Percentiles rank a stretch among this genome's conserved stretches.
Evolutionary conservation across 2,329 filamentous ascomycete species (phyloP).

Genomic region (Aspergillus fischeri): DNA sequence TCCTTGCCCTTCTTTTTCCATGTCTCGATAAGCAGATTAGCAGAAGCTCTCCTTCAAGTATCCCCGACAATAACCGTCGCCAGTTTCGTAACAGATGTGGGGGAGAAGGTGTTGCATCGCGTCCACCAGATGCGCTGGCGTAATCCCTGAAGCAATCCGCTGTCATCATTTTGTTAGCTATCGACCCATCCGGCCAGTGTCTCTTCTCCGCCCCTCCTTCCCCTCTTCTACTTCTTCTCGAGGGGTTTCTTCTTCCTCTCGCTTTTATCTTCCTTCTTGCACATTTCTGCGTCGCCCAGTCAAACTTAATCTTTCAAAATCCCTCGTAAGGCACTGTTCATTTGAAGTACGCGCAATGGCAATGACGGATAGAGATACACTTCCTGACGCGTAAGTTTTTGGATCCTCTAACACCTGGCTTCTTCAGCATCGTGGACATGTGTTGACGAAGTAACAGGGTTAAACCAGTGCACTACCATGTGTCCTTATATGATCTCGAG

Average conservation of each 20-base stretch:
- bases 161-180: slow-evolving; percentile 17
- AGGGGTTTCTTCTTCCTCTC: slow-evolving; percentile 14
- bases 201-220: slow-evolving; percentile 15
- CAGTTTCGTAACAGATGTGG: slow-evolving; percentile 27
- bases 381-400: slow-evolving; percentile 41
- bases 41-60: neutral
- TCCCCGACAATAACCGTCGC: slow-evolving; percentile 21
- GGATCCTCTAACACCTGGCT: neutral
- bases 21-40: neutral
- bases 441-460: slow-evolving; percentile 46
- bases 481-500: slow-evolving; percentile 78
- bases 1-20: neutral
- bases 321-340: slow-evolving; percentile 35
- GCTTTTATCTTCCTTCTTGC: slow-evolving; percentile 9
- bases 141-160: slow-evolving; percentile 22
- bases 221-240: slow-evolving; percentile 16
- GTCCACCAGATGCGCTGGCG: slow-evolving; percentile 25
- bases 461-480: slow-evolving; percentile 79
- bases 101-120: slow-evolving; percentile 29
- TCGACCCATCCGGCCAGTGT: slow-evolving; percentile 24
- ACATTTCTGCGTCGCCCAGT: slow-evolving; percentile 10
- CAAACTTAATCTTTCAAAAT: slow-evolving; percentile 15
- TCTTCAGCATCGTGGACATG: slow-evolving; percentile 1
- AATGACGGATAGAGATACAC: slow-evolving; percentile 41
- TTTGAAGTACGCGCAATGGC: slow-evolving; percentile 42